phyloP scores from a whole-genome alignment of 2,329 filamentous ascomycete genomes.

The Aspergillus flavus region DNA sequence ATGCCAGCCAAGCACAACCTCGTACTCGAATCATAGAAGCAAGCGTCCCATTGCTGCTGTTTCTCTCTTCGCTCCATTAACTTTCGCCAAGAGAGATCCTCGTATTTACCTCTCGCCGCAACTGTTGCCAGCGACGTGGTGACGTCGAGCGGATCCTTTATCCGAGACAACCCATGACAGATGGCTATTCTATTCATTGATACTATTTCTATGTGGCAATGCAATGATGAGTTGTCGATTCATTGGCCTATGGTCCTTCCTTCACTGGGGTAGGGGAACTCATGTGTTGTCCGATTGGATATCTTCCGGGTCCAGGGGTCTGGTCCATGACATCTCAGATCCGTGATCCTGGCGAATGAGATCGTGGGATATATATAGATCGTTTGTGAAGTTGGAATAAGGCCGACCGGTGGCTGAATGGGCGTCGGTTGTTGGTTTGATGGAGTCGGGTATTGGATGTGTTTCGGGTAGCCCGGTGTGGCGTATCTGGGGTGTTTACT shows the following conservation, averaged over 20 bases:
- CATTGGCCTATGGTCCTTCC: background rate
- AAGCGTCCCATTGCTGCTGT: background rate
- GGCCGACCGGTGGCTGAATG: background rate
- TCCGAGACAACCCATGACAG: background rate
- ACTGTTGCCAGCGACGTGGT: background rate
- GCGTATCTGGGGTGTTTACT: background rate
- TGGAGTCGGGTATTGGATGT: background rate
- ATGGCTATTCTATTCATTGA: background rate
- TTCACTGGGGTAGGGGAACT: background rate
- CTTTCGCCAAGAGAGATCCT: constrained; percentile 1
- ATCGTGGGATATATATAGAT: background rate
- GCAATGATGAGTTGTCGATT: background rate
- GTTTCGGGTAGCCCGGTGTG: background rate
- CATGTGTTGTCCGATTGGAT: background rate
- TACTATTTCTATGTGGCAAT: background rate
- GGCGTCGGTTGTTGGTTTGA: background rate
- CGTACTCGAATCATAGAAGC: background rate
- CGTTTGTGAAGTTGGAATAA: background rate
- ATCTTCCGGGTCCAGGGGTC: background rate
- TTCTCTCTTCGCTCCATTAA: background rate
- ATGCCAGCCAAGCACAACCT: background rate
- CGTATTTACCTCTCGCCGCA: background rate
- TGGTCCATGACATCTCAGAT: background rate
- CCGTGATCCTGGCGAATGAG: background rate
- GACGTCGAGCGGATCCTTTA: background rate